Base-by-base conservation (phyloP, 208 protist genomes). In the Wallacemonas collosoma region DNA sequence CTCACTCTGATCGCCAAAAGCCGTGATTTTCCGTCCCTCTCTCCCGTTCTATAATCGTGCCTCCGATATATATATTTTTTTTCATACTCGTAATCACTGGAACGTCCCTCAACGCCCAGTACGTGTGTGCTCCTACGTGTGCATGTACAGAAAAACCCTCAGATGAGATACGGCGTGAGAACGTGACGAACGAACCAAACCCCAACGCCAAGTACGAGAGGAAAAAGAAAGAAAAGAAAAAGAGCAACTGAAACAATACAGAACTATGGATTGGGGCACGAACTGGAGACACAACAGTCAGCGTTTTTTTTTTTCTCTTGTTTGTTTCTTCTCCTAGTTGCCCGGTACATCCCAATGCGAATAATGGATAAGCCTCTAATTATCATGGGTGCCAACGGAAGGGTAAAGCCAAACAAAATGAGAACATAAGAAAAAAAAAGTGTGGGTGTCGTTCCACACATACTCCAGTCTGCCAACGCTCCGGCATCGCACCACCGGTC, bases 41-140 rank as follows among this genome's bases (percentile, higher is more conserved):
- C 45, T 6, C 45, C 6, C 45, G 45, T 50, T 26, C 26, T 26
- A 0, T 26, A 26, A 26, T 26, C 26, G 26, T 26, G 0, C 26
- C 26, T 26, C 26, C 26, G 26, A 26, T 26, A 26, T 26, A 26
- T 26, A 26, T 26, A 26, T 26, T 26, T 1, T 26, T 1, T 26
- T 1, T 26, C 26, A 26, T 26, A 26, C 26, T 26, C 26, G 26
- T 26, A 26, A 26, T 26, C 14, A 58, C 38, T 11, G 56, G 15
- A 62, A 43, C 56, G 56, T 62, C 56, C 56, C 56, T 62, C 56
- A 62, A 62, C 56, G 56, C 56, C 26, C 56, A 62, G 15, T 35
- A 62, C 56, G 6, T 56, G 12, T 56, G 51, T 26, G 26, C 26
- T 26, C 26, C 26, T 26, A 26, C 51, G 14, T 35, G 26, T n/a